Conservation (phyloP, 805 yeast species). For the Ogataea nonfermentans region DNA sequence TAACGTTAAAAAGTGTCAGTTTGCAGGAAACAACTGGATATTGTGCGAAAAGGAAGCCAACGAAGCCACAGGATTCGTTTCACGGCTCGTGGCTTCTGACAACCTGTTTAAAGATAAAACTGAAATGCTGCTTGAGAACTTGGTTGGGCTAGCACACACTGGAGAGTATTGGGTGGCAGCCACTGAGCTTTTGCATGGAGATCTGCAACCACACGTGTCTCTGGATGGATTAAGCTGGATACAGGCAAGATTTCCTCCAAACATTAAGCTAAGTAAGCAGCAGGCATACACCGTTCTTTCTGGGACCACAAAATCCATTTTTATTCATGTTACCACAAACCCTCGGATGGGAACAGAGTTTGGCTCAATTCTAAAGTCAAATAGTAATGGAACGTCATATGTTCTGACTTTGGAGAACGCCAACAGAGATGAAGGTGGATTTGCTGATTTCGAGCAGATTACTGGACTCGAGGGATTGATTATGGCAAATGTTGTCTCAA, state of each 20-base stretch:
- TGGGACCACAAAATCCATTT: slow-evolving; percentile 63
- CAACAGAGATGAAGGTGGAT: slow-evolving; percentile 69
- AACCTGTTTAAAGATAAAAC: slow-evolving; percentile 47
- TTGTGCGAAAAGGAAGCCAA: slow-evolving; percentile 54
- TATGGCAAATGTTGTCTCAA: slow-evolving; percentile 64
- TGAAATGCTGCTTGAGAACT: slow-evolving; percentile 46
- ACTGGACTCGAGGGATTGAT: slow-evolving; percentile 85
- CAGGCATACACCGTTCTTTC: slow-evolving; percentile 76
- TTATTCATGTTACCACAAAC: slow-evolving; percentile 75
- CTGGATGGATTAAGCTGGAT: slow-evolving; percentile 72
- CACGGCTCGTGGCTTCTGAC: slow-evolving; percentile 44
- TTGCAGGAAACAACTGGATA: slow-evolving; percentile 55
- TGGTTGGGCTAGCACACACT: slow-evolving; percentile 70
- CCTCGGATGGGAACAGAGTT: slow-evolving; percentile 51
- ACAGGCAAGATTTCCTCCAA: slow-evolving; percentile 71
- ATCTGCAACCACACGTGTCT: slow-evolving; percentile 67
- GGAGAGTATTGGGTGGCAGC: slow-evolving; percentile 73
- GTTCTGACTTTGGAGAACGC: slow-evolving; percentile 64
- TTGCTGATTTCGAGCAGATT: slow-evolving; percentile 82
- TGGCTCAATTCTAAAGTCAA: slow-evolving; percentile 80
- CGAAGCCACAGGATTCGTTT: slow-evolving; percentile 33
- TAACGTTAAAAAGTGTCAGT: slow-evolving; percentile 64
- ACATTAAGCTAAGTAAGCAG: slow-evolving; percentile 53
- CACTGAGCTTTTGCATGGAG: slow-evolving; percentile 44
- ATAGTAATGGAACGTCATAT: slow-evolving; percentile 83